Conservation (phyloP, 192 early-diverging fungal species). For the Coemansia erecta region DNA sequence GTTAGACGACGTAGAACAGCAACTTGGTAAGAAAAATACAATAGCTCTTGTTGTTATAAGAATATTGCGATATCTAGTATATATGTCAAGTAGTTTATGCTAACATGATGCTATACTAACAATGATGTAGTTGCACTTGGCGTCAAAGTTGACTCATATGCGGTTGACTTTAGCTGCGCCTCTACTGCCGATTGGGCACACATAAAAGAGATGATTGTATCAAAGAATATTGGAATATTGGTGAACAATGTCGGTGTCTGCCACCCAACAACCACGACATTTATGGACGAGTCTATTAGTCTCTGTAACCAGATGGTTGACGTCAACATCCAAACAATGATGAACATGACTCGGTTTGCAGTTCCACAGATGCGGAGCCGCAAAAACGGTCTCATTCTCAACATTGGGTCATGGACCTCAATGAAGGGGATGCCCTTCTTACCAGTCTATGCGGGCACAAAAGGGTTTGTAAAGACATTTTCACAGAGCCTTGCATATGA, state of each 20-base stretch:
- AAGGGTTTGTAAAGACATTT: slow-evolving; percentile 88
- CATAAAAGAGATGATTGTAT: slow-evolving; percentile 26
- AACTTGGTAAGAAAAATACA: slow-evolving; percentile 52
- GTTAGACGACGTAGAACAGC: slow-evolving; percentile 65
- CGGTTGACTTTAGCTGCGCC: slow-evolving; percentile 41
- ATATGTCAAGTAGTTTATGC: too few relatives aligned
- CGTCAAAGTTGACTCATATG: slow-evolving; percentile 30
- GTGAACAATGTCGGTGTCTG: slow-evolving; percentile 94
- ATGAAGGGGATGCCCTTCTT: slow-evolving; percentile 80
- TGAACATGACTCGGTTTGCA: slow-evolving; percentile 77
- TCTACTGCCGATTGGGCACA: slow-evolving; percentile 23
- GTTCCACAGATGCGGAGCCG: slow-evolving; percentile 75
- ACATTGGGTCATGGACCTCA: slow-evolving; percentile 88
- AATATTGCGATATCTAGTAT: too few relatives aligned
- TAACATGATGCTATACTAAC: too few relatives aligned
- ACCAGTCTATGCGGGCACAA: slow-evolving; percentile 89
- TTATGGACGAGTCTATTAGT: slow-evolving; percentile 71
- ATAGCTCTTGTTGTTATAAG: too few relatives aligned
- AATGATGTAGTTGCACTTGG: slow-evolving; percentile 25
- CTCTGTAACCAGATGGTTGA: slow-evolving; percentile 75
- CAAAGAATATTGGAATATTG: slow-evolving; percentile 48
- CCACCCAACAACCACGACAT: slow-evolving; percentile 82
- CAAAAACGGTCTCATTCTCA: slow-evolving; percentile 81
- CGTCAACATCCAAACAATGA: slow-evolving; percentile 77
- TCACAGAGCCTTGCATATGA: slow-evolving; percentile 86